Percentiles rank a stretch among this genome's conserved stretches.
These are phyloP conservation scores for Peronospora destructor DNA, from an alignment of 352 stramenopile genomes.

Conservation along the genomic window DNA sequence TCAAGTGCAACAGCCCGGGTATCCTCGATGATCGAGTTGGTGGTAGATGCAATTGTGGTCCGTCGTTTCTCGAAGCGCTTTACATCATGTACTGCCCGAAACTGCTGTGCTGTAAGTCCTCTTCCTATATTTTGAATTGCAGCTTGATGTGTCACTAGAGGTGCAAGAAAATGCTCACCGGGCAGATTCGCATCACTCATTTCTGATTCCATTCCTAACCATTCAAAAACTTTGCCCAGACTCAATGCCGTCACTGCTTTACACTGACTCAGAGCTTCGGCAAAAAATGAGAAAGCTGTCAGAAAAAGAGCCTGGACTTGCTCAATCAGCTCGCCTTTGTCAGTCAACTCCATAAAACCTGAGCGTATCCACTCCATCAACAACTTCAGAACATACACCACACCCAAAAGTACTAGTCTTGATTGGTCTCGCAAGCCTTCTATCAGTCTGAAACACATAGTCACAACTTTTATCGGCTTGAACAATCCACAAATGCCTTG, in stretches of 20 bases:
- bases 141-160: conserved; percentile 8
- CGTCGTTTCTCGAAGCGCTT: conserved; percentile 44
- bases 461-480: background rate
- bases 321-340: background rate
- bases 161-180: conserved; percentile 11
- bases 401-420: conserved; percentile 1
- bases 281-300: conserved; percentile 4
- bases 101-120: conserved; percentile 32
- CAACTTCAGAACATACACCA: conserved; percentile 3
- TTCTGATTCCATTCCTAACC: conserved; percentile 7
- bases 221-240: conserved; percentile 12
- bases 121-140: conserved; percentile 17
- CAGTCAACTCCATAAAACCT: background rate
- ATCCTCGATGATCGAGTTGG: conserved; percentile 38
- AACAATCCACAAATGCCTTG: no score
- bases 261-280: conserved; percentile 3
- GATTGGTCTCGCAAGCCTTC: conserved; percentile 3
- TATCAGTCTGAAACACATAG: background rate
- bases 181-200: conserved; percentile 14
- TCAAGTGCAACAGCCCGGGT: conserved; percentile 34
- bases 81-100: conserved; percentile 35
- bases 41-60: conserved; percentile 23
- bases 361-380: conserved; percentile 9
- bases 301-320: conserved; percentile 1
- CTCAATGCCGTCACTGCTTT: conserved; percentile 1